Conservation (phyloP, 2,329 filamentous ascomycete species). For the Hymenoscyphus salicellus region DNA sequence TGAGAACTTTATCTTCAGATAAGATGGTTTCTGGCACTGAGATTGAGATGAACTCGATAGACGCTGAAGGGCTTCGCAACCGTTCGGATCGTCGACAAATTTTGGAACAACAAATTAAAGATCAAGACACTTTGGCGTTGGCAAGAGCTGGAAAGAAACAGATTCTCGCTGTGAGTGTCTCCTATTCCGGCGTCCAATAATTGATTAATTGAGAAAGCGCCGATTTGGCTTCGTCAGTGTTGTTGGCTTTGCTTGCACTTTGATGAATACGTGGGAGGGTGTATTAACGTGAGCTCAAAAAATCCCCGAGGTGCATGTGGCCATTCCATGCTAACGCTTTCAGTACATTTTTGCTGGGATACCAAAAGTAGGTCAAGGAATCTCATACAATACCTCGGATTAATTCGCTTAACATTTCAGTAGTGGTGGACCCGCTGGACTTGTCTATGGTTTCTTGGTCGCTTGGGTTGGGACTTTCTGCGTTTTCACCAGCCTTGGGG, state of each 20-base stretch:
- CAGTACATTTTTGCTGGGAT: background rate
- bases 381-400: background rate
- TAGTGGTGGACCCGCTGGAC: slow-evolving; percentile 8
- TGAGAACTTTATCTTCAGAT: background rate
- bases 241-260: slow-evolving; percentile 5
- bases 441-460: slow-evolving; percentile 8
- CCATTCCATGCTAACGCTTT: background rate
- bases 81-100: background rate
- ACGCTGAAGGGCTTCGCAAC: background rate
- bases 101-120: background rate
- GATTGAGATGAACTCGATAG: background rate
- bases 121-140: background rate
- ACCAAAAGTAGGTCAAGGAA: background rate
- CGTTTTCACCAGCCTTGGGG: slow-evolving; percentile 9
- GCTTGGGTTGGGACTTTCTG: slow-evolving; percentile 6
- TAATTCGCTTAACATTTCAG: background rate
- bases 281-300: background rate
- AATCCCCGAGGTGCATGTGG: too few relatives aligned
- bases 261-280: slow-evolving; percentile 8
- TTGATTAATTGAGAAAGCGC: background rate
- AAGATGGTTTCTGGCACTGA: background rate
- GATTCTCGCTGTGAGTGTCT: background rate
- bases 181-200: too few relatives aligned
- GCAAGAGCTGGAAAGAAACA: slow-evolving; percentile 7
- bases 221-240: slow-evolving; percentile 3